Conservation (phyloP, 1,284 basidiomycete species). For the Tremellales sp. region DNA sequence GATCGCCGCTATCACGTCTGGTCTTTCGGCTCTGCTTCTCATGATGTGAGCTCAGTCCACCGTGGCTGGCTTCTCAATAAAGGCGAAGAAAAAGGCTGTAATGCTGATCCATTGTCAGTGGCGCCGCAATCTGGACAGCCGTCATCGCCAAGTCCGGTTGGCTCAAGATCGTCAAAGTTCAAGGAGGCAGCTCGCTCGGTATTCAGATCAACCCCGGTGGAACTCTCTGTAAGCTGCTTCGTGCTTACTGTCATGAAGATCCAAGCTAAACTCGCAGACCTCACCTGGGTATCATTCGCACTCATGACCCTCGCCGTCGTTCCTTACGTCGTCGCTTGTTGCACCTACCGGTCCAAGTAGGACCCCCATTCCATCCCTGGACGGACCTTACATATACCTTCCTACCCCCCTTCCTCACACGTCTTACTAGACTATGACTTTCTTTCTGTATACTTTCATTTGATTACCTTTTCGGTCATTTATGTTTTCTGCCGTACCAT, state of each 20-base stretch:
- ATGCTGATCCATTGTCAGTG: slow-evolving; percentile 19
- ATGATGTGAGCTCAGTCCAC: slow-evolving; percentile 41
- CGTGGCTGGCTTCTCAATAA: background rate
- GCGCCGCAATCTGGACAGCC: slow-evolving; percentile 46
- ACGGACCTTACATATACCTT: background rate
- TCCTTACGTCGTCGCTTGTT: slow-evolving; percentile 48
- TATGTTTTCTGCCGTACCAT: too few species aligned
- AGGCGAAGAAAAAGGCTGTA: too few species aligned
- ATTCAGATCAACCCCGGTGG: slow-evolving; percentile 37
- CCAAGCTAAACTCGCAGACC: slow-evolving; percentile 21
- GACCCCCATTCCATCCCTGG: background rate
- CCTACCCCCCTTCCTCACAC: background rate
- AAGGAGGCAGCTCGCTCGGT: slow-evolving; percentile 29
- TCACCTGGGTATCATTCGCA: slow-evolving; percentile 48
- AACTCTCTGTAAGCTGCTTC: slow-evolving; percentile 33
- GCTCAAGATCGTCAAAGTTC: slow-evolving; percentile 33
- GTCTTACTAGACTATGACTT: background rate
- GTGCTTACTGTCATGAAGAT: background rate
- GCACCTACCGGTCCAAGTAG: slow-evolving; percentile 31
- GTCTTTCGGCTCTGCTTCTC: slow-evolving; percentile 28
- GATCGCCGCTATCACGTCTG: slow-evolving; percentile 39
- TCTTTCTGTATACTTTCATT: background rate
- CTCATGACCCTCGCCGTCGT: slow-evolving; percentile 37
- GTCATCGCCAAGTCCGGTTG: slow-evolving; percentile 41
- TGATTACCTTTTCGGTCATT: background rate